phyloP scores from a whole-genome alignment of 2,329 filamentous ascomycete genomes.

The Neonectria sp. region DNA sequence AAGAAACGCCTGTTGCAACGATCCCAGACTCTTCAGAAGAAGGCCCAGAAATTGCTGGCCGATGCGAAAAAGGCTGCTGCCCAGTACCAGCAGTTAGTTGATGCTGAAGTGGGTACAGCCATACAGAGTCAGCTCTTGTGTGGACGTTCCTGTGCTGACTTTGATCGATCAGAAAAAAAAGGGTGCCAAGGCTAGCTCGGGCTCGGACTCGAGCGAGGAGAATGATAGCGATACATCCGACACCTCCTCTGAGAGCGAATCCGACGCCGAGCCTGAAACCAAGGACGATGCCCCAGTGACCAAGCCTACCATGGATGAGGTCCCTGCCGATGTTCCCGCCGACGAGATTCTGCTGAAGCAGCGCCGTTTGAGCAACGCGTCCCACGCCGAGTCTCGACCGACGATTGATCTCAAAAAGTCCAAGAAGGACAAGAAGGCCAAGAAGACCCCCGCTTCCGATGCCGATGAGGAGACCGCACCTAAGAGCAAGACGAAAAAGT shows the following conservation, averaged over 20 bases:
- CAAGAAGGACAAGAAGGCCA: constrained; percentile 36
- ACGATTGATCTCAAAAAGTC: constrained; percentile 41
- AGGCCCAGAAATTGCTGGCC: constrained; percentile 55
- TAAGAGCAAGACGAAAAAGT: constrained; percentile 43
- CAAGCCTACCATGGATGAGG: constrained; percentile 39
- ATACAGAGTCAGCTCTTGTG: constrained; percentile 5
- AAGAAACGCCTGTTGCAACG: constrained; percentile 55
- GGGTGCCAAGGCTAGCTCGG: neutral
- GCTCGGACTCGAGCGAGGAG: constrained; percentile 27
- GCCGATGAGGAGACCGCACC: constrained; percentile 35
- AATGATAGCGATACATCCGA: constrained; percentile 39
- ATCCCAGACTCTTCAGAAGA: constrained; percentile 53
- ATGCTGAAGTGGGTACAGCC: constrained; percentile 41
- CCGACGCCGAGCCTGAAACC: constrained; percentile 39
- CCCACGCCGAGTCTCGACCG: constrained; percentile 29
- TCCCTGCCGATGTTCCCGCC: constrained; percentile 43
- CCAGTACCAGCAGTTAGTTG: constrained; percentile 47
- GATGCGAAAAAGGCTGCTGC: constrained; percentile 56
- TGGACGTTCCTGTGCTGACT: constrained; percentile 1
- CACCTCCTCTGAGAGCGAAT: constrained; percentile 35
- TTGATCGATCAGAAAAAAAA: neutral
- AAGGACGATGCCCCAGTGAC: constrained; percentile 43
- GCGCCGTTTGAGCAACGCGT: constrained; percentile 50
- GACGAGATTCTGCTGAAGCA: constrained; percentile 52
- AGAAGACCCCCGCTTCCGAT: constrained; percentile 12